These are phyloP conservation scores for Fusarium avenaceum DNA, from an alignment of 2,329 filamentous ascomycete genomes.

Conservation along the genomic window DNA sequence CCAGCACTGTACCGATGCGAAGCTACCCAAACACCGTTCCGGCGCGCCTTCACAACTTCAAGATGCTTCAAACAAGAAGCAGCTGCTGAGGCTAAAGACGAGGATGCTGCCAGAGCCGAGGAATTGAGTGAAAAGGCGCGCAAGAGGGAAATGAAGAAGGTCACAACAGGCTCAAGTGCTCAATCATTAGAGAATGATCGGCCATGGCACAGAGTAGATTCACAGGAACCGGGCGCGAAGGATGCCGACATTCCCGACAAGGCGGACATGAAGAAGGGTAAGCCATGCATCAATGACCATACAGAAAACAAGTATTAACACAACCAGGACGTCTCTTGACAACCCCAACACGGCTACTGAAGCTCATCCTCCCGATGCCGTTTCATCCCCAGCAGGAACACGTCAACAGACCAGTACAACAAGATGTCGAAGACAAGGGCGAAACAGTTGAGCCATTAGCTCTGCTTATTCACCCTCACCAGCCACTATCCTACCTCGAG, in stretches of 20 bases:
- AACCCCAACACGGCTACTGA: constrained; percentile 83
- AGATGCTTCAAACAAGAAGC: constrained; percentile 29
- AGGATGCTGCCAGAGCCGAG: constrained; percentile 13
- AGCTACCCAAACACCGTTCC: not conserved
- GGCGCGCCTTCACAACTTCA: constrained; percentile 44
- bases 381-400: constrained; percentile 57
- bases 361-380: constrained; percentile 81
- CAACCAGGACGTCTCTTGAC: constrained; percentile 78
- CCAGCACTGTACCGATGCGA: constrained; percentile 19
- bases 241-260: constrained; percentile 36
- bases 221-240: constrained; percentile 26
- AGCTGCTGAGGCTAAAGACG: not conserved
- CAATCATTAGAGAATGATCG: constrained; percentile 47
- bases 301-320: not conserved
- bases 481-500: constrained; percentile 91
- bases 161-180: constrained; percentile 45
- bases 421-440: constrained; percentile 50
- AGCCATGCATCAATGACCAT: not conserved
- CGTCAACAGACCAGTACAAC: constrained; percentile 59
- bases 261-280: constrained; percentile 44
- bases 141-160: constrained; percentile 40
- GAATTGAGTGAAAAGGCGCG: constrained; percentile 41
- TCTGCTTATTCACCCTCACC: constrained; percentile 87
- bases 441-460: constrained; percentile 81
- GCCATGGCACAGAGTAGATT: constrained; percentile 46